phyloP scores from a whole-genome alignment of 2,329 filamentous ascomycete genomes.

The Colletotrichum sp. region DNA sequence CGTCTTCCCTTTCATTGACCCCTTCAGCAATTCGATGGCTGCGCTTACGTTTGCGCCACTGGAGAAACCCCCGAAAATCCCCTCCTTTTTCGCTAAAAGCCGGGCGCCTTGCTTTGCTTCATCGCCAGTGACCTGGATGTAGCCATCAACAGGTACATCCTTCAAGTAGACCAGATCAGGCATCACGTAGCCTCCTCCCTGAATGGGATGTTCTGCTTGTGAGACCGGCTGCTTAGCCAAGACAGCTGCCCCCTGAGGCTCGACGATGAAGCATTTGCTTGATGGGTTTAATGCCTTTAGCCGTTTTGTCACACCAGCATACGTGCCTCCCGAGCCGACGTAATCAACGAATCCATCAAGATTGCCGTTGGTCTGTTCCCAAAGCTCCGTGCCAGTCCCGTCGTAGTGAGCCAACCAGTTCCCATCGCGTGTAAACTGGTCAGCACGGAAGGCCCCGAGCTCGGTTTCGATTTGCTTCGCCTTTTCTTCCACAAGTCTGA shows the following conservation, averaged over 20 bases:
- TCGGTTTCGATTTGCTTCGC: neutral
- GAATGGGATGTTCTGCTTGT: neutral
- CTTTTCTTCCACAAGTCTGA: neutral
- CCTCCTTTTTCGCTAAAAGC: neutral
- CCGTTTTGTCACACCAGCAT: neutral
- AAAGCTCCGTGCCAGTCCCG: neutral
- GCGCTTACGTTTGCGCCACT: neutral
- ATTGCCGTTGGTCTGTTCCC: neutral
- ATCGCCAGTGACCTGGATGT: neutral
- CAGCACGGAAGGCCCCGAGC: neutral
- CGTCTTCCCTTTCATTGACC: neutral
- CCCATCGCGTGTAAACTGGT: neutral
- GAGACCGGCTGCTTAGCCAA: neutral
- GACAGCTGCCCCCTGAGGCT: neutral
- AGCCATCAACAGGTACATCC: neutral
- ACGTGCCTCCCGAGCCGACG: neutral
- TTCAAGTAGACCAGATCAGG: neutral
- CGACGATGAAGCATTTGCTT: neutral
- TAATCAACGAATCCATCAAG: neutral
- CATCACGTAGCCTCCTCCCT: neutral
- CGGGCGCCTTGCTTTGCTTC: neutral
- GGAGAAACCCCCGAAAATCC: neutral
- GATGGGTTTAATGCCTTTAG: neutral
- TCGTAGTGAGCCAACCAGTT: neutral
- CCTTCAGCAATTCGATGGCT: neutral